These are phyloP conservation scores for Sergeia podlipaevii DNA, from an alignment of 208 protist genomes.

Conservation along the genomic window DNA sequence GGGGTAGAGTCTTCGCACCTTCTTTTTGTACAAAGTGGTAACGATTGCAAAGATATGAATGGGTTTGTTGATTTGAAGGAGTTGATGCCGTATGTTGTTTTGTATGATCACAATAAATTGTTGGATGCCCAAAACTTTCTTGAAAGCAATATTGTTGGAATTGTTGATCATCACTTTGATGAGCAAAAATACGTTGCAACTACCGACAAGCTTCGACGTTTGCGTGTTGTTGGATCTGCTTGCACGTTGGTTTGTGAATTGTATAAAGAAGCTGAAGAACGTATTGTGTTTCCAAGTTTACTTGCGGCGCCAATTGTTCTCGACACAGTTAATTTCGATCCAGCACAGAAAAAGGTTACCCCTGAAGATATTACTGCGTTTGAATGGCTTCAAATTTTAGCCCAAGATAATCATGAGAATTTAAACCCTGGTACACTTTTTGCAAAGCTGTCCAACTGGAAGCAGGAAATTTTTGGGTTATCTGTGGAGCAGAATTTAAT, in stretches of 20 bases:
- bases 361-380: constrained; percentile 47
- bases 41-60: constrained; percentile 1
- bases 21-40: constrained; percentile 29
- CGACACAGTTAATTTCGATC: constrained; percentile 82
- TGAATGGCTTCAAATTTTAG: constrained; percentile 35
- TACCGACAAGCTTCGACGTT: constrained; percentile 27
- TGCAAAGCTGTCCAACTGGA: constrained; percentile 59
- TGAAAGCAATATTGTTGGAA: constrained; percentile 35
- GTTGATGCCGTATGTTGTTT: constrained; percentile 30
- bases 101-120: constrained; percentile 87
- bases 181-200: constrained; percentile 46
- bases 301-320: constrained; percentile 70
- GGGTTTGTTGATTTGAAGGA: constrained; percentile 35
- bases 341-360: constrained; percentile 70
- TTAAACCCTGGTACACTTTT: constrained; percentile 26
- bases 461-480: constrained; percentile 70
- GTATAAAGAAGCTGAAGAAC: constrained; percentile 27
- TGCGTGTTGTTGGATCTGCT: constrained; percentile 62
- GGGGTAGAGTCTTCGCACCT: constrained; percentile 37
- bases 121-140: constrained; percentile 30
- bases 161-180: constrained; percentile 87
- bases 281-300: constrained; percentile 52
- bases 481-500: constrained; percentile 62
- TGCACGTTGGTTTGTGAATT: constrained; percentile 75
- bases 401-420: constrained; percentile 5